These are phyloP conservation scores for Cladosporium sp. DNA, from an alignment of 2,329 filamentous ascomycete genomes.

Conservation along the genomic window DNA sequence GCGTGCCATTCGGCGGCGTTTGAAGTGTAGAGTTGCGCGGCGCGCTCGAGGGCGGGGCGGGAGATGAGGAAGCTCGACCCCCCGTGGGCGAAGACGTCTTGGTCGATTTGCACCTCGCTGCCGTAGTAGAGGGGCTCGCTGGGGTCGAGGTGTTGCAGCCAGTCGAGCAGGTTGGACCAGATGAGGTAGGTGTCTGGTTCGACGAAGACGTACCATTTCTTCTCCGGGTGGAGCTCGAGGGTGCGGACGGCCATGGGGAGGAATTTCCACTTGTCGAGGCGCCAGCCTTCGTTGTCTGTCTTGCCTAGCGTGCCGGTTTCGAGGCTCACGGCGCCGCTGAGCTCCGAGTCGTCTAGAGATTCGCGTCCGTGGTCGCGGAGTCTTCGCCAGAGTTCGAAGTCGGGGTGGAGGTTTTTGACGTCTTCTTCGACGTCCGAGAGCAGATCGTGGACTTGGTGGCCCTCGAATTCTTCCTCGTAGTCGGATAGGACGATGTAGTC, in stretches of 20 bases:
- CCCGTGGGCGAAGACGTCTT: constrained; percentile 50
- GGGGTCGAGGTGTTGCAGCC: constrained; percentile 49
- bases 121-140: constrained; percentile 50
- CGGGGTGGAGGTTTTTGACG: constrained; percentile 28
- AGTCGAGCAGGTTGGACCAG: constrained; percentile 50
- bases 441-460: constrained; percentile 34
- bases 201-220: constrained; percentile 57
- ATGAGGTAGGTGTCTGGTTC: constrained; percentile 57
- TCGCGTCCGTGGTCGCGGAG: constrained; percentile 29
- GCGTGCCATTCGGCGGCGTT: constrained; percentile 37
- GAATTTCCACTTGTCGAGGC: constrained; percentile 38
- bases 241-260: constrained; percentile 34
- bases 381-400: constrained; percentile 35
- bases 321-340: constrained; percentile 19
- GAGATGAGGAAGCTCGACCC: constrained; percentile 53
- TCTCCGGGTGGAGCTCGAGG: constrained; percentile 38
- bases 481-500: constrained; percentile 58
- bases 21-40: constrained; percentile 38
- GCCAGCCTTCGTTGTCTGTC: constrained; percentile 19
- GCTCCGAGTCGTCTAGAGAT: constrained; percentile 28
- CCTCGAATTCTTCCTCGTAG: constrained; percentile 49
- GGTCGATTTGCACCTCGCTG: constrained; percentile 49
- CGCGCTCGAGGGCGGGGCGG: constrained; percentile 43
- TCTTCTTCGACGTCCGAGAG: constrained; percentile 29
- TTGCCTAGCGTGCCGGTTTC: constrained; percentile 15